Evolutionary conservation across 2,329 filamentous ascomycete species (phyloP).

Genomic region (Blastomyces silverae): DNA sequence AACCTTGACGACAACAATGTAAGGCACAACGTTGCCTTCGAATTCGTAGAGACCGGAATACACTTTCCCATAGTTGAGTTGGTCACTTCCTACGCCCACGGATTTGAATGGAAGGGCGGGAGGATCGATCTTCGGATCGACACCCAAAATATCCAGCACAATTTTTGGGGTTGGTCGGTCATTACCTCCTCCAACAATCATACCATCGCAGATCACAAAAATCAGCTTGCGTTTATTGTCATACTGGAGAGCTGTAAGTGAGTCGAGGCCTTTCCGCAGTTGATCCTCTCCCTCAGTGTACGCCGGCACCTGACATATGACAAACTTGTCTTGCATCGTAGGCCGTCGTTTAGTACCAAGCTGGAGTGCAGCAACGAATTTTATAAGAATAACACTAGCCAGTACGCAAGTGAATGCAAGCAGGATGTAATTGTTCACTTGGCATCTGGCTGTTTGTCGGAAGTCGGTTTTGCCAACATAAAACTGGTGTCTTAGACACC

Average conservation of each 20-base stretch:
- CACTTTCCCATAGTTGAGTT: slow-evolving; percentile 97
- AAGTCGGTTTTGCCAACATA: slow-evolving; percentile 82
- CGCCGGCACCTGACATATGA: slow-evolving; percentile 95
- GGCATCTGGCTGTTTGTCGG: slow-evolving; percentile 65
- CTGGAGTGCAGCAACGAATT: slow-evolving; percentile 89
- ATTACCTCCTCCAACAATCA: slow-evolving; percentile 93
- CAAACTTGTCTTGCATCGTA: slow-evolving; percentile 91
- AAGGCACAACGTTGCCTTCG: slow-evolving; percentile 95
- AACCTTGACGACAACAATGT: slow-evolving; percentile 91
- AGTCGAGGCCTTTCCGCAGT: slow-evolving; percentile 85
- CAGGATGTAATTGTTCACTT: slow-evolving; percentile 85
- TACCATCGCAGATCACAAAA: slow-evolving; percentile 91
- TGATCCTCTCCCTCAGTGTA: slow-evolving; percentile 98
- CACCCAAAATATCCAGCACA: slow-evolving; percentile 91
- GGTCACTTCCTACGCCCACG: slow-evolving; percentile 77
- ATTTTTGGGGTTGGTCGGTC: slow-evolving; percentile 97
- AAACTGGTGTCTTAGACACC: slow-evolving; percentile 77
- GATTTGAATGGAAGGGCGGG: slow-evolving; percentile 92
- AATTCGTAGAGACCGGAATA: slow-evolving; percentile 97
- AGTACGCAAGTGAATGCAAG: slow-evolving; percentile 81
- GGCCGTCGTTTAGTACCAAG: slow-evolving; percentile 88
- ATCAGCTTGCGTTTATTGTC: slow-evolving; percentile 98
- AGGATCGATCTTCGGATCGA: slow-evolving; percentile 93
- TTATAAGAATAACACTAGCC: slow-evolving; percentile 69
- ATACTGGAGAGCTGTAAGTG: slow-evolving; percentile 86